Percentiles rank a stretch among this genome's conserved stretches.
Conservation (phyloP, 192 early-diverging fungal species). For the Coemansia sp. region DNA sequence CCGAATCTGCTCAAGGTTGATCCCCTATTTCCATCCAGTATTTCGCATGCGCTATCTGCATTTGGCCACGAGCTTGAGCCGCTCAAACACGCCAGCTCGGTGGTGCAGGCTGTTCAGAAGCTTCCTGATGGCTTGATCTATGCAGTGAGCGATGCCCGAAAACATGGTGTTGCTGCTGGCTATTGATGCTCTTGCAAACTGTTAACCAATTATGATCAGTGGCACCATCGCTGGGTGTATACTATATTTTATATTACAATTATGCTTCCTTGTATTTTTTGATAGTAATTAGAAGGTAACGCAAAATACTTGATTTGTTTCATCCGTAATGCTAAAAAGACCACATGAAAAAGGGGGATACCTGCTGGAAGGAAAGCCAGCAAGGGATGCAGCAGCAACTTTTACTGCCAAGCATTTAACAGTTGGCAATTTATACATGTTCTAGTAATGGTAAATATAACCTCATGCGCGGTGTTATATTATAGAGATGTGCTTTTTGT, state of each 20-base stretch:
- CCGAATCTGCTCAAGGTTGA: conserved; percentile 68
- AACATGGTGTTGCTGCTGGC: conserved; percentile 65
- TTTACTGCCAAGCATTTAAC: no score
- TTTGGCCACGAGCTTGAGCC: conserved; percentile 53
- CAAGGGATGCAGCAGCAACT: no score
- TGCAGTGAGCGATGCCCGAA: conserved; percentile 66
- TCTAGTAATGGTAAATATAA: conserved; percentile 3
- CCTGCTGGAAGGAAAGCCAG: no score
- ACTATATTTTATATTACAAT: no score
- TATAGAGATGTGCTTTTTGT: no score
- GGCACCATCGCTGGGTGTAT: no score
- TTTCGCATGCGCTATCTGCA: conserved; percentile 35
- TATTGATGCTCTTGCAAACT: conserved; percentile 17
- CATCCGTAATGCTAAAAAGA: no score
- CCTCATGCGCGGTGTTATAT: not conserved
- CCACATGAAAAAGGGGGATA: no score
- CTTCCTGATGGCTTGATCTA: conserved; percentile 47
- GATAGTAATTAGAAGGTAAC: no score
- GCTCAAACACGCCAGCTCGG: conserved; percentile 42
- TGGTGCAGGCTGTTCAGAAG: conserved; percentile 60
- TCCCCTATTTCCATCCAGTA: conserved; percentile 33
- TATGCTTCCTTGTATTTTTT: no score
- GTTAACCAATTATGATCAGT: no score
- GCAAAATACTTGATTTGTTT: no score
- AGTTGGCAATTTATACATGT: not conserved